Percentiles rank a stretch among this genome's conserved stretches.
These are phyloP conservation scores for Solanum ossicruentum DNA, from an alignment of 257 asterid species.

Conservation along the genomic window DNA sequence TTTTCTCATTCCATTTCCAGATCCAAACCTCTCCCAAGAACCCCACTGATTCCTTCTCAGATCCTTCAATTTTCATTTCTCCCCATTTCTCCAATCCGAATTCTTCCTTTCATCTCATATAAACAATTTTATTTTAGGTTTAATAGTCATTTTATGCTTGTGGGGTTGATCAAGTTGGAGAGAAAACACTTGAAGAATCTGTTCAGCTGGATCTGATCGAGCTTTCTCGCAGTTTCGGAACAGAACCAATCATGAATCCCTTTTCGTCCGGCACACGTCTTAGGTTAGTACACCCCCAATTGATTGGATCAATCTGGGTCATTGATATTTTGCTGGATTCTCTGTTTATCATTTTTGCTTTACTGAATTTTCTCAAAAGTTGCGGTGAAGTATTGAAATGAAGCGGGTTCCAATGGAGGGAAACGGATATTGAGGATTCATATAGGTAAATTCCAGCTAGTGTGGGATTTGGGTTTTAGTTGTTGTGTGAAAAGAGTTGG, in stretches of 20 bases:
- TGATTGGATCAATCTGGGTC: background rate
- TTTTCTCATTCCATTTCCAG: background rate
- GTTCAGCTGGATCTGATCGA: constrained; percentile 50
- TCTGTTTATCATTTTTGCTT: background rate
- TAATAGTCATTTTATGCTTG: background rate
- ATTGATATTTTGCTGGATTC: background rate
- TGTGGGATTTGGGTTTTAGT: background rate
- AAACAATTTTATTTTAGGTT: background rate
- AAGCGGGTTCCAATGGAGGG: background rate
- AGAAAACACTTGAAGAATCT: background rate
- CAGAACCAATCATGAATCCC: constrained; percentile 72
- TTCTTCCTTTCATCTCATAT: background rate
- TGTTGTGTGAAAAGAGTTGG: background rate
- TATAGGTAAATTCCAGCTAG: background rate
- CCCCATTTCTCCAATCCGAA: background rate
- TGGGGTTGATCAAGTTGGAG: background rate
- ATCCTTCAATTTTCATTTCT: background rate
- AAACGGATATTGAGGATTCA: background rate
- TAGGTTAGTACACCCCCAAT: constrained; percentile 26
- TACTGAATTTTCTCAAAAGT: background rate
- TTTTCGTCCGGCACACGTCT: constrained; percentile 85
- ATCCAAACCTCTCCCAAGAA: background rate
- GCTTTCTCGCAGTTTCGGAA: constrained; percentile 38
- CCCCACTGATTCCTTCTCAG: background rate
- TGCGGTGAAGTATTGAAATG: background rate